phyloP scores from a whole-genome alignment of 2,329 filamentous ascomycete genomes.

The Ambrosiella xylebori region DNA sequence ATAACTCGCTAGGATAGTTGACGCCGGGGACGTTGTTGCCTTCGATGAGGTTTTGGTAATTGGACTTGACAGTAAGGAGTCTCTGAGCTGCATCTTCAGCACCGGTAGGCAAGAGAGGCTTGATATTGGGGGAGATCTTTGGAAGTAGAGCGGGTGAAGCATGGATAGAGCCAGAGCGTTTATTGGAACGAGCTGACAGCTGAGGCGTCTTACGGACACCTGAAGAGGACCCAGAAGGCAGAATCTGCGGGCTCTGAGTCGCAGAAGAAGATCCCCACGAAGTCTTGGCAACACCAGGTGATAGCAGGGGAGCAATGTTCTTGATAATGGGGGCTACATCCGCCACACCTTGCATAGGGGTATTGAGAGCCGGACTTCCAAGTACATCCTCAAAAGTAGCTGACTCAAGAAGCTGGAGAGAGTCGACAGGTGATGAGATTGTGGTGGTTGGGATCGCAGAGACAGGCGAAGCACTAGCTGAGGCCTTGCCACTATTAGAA shows the following conservation, averaged over 20 bases:
- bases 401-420: slow-evolving; percentile 57
- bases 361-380: slow-evolving; percentile 19
- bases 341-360: not conserved
- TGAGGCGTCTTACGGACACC: slow-evolving; percentile 34
- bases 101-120: slow-evolving; percentile 59
- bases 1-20: slow-evolving; percentile 76
- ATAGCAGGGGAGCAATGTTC: slow-evolving; percentile 29
- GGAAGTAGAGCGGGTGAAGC: slow-evolving; percentile 74
- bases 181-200: slow-evolving; percentile 39
- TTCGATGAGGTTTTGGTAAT: slow-evolving; percentile 94
- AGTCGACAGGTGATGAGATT: slow-evolving; percentile 5
- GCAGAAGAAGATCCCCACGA: slow-evolving; percentile 29
- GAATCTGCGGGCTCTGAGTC: slow-evolving; percentile 47
- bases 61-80: slow-evolving; percentile 82
- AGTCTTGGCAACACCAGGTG: slow-evolving; percentile 28
- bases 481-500: slow-evolving; percentile 17
- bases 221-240: slow-evolving; percentile 30
- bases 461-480: slow-evolving; percentile 27
- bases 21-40: slow-evolving; percentile 82
- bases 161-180: slow-evolving; percentile 55
- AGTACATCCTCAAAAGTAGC: slow-evolving; percentile 24
- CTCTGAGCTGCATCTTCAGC: slow-evolving; percentile 48
- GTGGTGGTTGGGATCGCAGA: slow-evolving; percentile 2
- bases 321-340: slow-evolving; percentile 22
- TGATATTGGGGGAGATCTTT: slow-evolving; percentile 85